Conservation (phyloP, 2,329 filamentous ascomycete species). For the Talaromyces sp. region DNA sequence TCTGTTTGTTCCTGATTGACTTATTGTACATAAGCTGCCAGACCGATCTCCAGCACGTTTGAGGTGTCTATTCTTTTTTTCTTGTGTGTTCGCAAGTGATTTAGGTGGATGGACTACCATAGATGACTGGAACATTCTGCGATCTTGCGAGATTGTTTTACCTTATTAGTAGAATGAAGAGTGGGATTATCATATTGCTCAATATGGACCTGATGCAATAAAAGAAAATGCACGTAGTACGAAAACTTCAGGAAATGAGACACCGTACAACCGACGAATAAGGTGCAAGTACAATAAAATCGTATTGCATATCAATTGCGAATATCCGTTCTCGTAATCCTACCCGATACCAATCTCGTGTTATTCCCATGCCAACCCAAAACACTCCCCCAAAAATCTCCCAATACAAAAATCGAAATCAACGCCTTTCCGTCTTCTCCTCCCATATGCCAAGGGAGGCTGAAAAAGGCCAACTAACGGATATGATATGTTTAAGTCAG, state of each 20-base stretch:
- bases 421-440: not conserved
- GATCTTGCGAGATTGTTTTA: too few species aligned
- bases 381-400: constrained; percentile 1
- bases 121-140: constrained; percentile 42
- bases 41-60: constrained; percentile 46
- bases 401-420: not conserved
- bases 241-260: not conserved
- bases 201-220: not conserved
- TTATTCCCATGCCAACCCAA: constrained; percentile 3
- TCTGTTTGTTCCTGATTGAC: not conserved
- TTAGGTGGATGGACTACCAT: constrained; percentile 44
- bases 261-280: not conserved
- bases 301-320: not conserved
- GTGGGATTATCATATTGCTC: not conserved
- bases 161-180: not conserved
- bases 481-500: constrained; percentile 5
- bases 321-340: not conserved
- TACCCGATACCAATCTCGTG: constrained; percentile 1
- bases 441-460: not conserved
- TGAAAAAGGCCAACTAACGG: not conserved
- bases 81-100: not conserved
- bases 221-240: not conserved
- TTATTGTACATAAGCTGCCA: constrained; percentile 6
- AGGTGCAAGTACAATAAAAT: not conserved
- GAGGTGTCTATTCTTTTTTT: constrained; percentile 41